Percentiles rank a stretch among this genome's conserved stretches.
Evolutionary conservation across 1,139 yeast species (phyloP).

Genomic region (Scheffersomyces cryptocercus): DNA sequence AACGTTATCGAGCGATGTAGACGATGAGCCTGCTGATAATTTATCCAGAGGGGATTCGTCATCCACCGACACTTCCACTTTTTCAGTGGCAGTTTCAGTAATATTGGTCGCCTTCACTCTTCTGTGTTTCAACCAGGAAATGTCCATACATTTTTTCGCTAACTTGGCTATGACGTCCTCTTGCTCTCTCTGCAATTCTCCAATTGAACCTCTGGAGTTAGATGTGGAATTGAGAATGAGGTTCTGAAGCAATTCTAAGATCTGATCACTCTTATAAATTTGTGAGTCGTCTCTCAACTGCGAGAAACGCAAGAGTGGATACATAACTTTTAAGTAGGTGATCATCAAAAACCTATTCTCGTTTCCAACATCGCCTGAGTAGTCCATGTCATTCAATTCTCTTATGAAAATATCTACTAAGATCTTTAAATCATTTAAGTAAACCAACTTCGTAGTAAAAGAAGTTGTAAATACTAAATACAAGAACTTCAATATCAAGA

Average conservation of each 20-base stretch:
- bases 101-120: not conserved
- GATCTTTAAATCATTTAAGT: conserved; percentile 83
- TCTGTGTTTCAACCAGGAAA: conserved; percentile 52
- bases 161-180: conserved; percentile 53
- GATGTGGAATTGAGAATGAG: conserved; percentile 34
- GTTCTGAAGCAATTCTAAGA: conserved; percentile 51
- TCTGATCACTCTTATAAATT: conserved; percentile 57
- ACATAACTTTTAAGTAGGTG: conserved; percentile 74
- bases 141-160: conserved; percentile 61
- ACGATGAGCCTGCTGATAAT: not conserved
- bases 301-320: conserved; percentile 69
- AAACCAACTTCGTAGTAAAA: conserved; percentile 65
- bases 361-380: conserved; percentile 36
- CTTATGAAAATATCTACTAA: conserved; percentile 83
- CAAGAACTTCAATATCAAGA: conserved; percentile 75
- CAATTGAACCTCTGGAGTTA: conserved; percentile 7
- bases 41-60: not conserved
- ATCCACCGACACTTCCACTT: not conserved
- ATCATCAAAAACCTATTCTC: conserved; percentile 60
- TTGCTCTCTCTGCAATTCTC: conserved; percentile 17
- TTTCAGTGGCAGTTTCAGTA: not conserved
- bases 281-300: conserved; percentile 52
- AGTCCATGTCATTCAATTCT: conserved; percentile 68
- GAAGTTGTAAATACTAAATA: conserved; percentile 73
- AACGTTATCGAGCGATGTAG: not conserved